Conservation (phyloP, 441 rosid species). For the Syzygium syzygioides region DNA sequence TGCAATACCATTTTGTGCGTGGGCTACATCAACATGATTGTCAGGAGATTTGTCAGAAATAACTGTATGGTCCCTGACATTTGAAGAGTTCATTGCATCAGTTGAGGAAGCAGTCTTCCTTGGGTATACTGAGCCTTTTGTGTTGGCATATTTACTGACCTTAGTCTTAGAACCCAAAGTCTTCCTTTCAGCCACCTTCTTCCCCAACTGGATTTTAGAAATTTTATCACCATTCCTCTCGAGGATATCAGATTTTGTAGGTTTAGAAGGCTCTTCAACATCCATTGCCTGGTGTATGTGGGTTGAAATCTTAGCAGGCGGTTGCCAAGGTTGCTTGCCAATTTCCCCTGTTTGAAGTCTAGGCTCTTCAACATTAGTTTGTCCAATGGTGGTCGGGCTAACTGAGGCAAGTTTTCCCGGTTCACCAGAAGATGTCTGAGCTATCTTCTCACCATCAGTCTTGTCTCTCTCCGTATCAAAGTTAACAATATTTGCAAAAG, state of each 20-base stretch:
- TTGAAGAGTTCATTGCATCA: conserved; percentile 13
- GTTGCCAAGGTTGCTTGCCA: conserved; percentile 10
- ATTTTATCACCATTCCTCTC: conserved; percentile 22
- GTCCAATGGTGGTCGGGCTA: conserved; percentile 1
- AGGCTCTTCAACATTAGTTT: conserved; percentile 8
- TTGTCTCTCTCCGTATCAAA: neutral
- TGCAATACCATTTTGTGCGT: conserved; percentile 19
- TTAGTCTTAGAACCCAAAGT: conserved; percentile 49
- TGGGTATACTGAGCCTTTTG: conserved; percentile 56
- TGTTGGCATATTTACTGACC: conserved; percentile 23
- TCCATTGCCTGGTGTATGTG: conserved; percentile 14
- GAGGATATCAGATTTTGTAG: conserved; percentile 15
- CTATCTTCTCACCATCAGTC: conserved; percentile 17
- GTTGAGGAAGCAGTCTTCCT: conserved; percentile 28
- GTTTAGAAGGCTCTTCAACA: conserved; percentile 13
- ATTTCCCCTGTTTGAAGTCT: conserved; percentile 13
- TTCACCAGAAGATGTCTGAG: conserved; percentile 19
- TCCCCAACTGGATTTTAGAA: conserved; percentile 26
- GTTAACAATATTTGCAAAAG: neutral
- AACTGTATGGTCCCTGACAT: conserved; percentile 17
- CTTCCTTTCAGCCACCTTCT: conserved; percentile 45
- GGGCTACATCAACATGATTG: conserved; percentile 21
- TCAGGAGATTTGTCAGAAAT: conserved; percentile 4
- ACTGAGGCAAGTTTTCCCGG: conserved; percentile 12
- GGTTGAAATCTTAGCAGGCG: conserved; percentile 15